These are phyloP conservation scores for Malus asiatica DNA, from an alignment of 306 rosid species.

Conservation along the genomic window DNA sequence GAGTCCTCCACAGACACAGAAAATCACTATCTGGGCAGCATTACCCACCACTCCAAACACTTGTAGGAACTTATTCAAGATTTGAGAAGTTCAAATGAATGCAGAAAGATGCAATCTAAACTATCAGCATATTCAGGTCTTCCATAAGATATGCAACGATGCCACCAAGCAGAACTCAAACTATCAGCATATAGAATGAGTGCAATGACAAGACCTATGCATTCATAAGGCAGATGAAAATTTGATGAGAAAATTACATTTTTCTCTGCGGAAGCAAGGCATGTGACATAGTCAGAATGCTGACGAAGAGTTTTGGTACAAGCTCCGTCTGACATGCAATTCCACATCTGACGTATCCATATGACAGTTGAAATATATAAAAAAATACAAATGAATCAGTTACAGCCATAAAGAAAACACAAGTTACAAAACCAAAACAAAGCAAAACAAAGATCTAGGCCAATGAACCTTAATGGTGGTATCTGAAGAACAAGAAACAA, in stretches of 20 bases:
- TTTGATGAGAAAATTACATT: conserved; percentile 71
- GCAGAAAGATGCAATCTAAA: background rate
- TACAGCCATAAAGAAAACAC: conserved; percentile 1
- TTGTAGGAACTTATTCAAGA: background rate
- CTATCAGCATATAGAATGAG: conserved; percentile 8
- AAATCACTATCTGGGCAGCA: background rate
- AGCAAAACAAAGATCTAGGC: background rate
- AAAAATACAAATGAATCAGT: conserved; percentile 6
- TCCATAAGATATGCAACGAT: background rate
- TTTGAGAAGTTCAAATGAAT: background rate
- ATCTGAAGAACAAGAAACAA: conserved; percentile 97
- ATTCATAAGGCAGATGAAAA: conserved; percentile 17
- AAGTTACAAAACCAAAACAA: conserved; percentile 3
- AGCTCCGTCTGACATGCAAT: conserved; percentile 62
- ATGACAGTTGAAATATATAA: conserved; percentile 1
- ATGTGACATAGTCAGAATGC: conserved; percentile 91
- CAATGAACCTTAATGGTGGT: conserved; percentile 80
- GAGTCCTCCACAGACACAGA: background rate
- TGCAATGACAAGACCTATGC: conserved; percentile 20
- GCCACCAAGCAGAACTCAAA: conserved; percentile 20
- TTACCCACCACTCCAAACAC: background rate
- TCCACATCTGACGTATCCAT: conserved; percentile 58
- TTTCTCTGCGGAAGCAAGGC: conserved; percentile 84
- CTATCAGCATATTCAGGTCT: background rate
- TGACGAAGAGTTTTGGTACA: conserved; percentile 82